These are phyloP conservation scores for Stenogyne calaminthoides DNA, from an alignment of 305 asterid genomes.

Conservation along the genomic window DNA sequence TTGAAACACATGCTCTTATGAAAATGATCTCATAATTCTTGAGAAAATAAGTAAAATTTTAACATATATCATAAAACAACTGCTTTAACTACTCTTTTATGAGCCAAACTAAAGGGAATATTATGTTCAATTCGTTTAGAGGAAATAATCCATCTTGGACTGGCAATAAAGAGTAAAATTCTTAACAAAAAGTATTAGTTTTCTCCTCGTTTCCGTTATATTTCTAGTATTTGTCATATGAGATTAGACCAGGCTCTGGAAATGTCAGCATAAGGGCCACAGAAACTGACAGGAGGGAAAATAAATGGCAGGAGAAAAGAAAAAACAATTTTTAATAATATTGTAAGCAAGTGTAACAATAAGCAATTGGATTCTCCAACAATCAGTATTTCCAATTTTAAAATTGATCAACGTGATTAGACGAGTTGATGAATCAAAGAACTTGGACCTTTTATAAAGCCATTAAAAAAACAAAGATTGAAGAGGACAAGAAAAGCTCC, in stretches of 20 bases:
- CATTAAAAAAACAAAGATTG: slow-evolving; percentile 49
- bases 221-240: slow-evolving; percentile 31
- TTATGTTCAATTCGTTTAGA: background rate
- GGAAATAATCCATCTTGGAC: background rate
- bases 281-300: slow-evolving; percentile 53
- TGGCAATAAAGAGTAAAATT: slow-evolving; percentile 10
- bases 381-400: slow-evolving; percentile 41
- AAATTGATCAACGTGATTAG: slow-evolving; percentile 55
- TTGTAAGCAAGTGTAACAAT: slow-evolving; percentile 15
- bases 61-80: background rate
- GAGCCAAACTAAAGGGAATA: background rate
- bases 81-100: slow-evolving; percentile 2
- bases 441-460: slow-evolving; percentile 66
- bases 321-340: background rate
- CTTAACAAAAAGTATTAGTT: background rate
- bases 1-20: slow-evolving; percentile 6
- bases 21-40: background rate
- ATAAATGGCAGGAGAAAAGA: slow-evolving; percentile 45
- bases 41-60: slow-evolving; percentile 10
- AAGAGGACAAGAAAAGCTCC: slow-evolving; percentile 80
- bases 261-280: slow-evolving; percentile 55
- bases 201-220: slow-evolving; percentile 24
- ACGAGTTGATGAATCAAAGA: slow-evolving; percentile 67
- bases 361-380: slow-evolving; percentile 30
- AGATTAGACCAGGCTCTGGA: slow-evolving; percentile 57